Conservation (phyloP, 352 stramenopile species). For the Phytophthora agathidicida region DNA sequence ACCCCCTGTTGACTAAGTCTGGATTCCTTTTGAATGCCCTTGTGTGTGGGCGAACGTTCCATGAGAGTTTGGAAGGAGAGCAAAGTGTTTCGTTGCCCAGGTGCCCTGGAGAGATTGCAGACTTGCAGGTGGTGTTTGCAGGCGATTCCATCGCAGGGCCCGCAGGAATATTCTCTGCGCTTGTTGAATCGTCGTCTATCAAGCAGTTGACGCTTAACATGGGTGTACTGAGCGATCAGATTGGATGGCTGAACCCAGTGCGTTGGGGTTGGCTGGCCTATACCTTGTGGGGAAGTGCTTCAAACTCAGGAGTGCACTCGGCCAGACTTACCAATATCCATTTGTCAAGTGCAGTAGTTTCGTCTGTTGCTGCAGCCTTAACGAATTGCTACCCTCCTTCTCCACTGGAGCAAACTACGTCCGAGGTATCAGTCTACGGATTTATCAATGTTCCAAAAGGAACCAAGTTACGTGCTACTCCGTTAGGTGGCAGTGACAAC, state of each 20-base stretch:
- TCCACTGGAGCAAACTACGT: not conserved
- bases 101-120: not conserved
- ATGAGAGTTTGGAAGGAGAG: not conserved
- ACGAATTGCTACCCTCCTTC: constrained; percentile 11
- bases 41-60: not conserved
- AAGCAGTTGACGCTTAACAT: constrained; percentile 1
- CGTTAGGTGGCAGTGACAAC: not conserved
- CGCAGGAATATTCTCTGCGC: constrained; percentile 14
- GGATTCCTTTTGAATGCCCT: constrained; percentile 3
- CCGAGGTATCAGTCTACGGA: not conserved
- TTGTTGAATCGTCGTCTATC: constrained; percentile 1
- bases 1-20: not conserved
- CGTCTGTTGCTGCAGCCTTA: not conserved
- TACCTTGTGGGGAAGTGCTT: constrained; percentile 12
- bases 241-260: constrained; percentile 5
- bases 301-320: not conserved
- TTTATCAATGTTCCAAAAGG: constrained; percentile 4
- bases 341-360: not conserved
- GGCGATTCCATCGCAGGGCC: not conserved
- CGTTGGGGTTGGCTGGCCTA: constrained; percentile 18
- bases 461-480: constrained; percentile 1
- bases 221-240: constrained; percentile 1
- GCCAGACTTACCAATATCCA: constrained; percentile 15
- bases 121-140: constrained; percentile 8
- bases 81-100: not conserved